phyloP scores from a whole-genome alignment of 768 basidiomycete genomes.

The Cantharellus cinnabarinus region DNA sequence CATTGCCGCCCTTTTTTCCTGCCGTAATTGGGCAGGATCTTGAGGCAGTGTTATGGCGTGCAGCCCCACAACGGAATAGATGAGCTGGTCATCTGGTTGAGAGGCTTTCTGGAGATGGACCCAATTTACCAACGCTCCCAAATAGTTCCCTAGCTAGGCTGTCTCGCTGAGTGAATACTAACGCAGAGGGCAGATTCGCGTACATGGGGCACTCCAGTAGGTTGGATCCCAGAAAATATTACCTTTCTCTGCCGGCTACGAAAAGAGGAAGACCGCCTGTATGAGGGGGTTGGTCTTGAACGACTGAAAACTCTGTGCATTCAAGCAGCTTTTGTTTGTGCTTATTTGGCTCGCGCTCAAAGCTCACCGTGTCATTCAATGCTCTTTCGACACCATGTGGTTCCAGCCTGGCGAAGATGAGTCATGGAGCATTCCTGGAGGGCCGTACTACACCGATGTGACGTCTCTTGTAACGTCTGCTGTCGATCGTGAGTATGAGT shows the following conservation, averaged over 20 bases:
- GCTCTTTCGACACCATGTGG: background rate
- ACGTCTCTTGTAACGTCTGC: slow-evolving; percentile 37
- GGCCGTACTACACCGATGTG: slow-evolving; percentile 41
- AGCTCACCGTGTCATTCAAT: background rate
- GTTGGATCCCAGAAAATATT: slow-evolving; percentile 84
- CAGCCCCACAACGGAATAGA: slow-evolving; percentile 84
- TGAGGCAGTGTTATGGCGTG: slow-evolving; percentile 89
- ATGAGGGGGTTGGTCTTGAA: too few relatives aligned
- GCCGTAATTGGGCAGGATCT: slow-evolving; percentile 39
- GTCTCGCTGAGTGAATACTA: background rate
- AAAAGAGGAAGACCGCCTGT: too few relatives aligned
- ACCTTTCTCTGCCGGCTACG: background rate
- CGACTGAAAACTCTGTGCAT: too few relatives aligned
- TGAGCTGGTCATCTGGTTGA: slow-evolving; percentile 34
- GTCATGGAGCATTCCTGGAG: slow-evolving; percentile 27
- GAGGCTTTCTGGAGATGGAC: slow-evolving; percentile 52
- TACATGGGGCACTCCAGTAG: slow-evolving; percentile 81
- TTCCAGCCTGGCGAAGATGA: background rate
- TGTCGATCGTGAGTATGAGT: slow-evolving; percentile 28
- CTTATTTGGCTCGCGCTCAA: background rate
- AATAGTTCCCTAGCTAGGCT: slow-evolving; percentile 71
- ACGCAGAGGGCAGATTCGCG: slow-evolving; percentile 11
- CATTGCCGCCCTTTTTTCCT: slow-evolving; percentile 41
- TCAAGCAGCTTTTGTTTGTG: too few relatives aligned
- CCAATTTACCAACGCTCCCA: slow-evolving; percentile 84